Base-by-base conservation (phyloP, 148 eudicot species). In the Chenopodium quinoa region DNA sequence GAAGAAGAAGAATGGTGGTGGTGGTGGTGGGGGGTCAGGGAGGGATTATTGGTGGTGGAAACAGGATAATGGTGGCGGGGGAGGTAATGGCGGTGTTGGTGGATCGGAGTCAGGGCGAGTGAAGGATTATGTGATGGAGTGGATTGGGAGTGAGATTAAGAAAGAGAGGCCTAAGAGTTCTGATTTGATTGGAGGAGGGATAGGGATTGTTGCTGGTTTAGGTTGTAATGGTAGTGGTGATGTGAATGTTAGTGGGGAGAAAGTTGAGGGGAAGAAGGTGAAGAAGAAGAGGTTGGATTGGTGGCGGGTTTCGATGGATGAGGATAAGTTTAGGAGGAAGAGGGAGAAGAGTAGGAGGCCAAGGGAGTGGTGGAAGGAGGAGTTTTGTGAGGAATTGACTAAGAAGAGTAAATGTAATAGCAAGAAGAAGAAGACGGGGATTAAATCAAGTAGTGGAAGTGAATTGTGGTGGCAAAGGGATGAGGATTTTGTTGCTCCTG, bases 361-460 rank as follows among this genome's bases (percentile, higher is more conserved):
- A 3, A 91, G 97, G 76, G 99, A 95, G 82, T 95, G 99, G 99
- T 95, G 99, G 99, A 95, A 86, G 87, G 97, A 95, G 83, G 99
- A 95, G 78, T 95, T 92, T 46, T 93, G 99, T 70, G 97, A 95
- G 44, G 99, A 95, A 76, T 74, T 95, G 74, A 65, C 89, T 14
- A 93, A 91, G 88, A 94, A 94, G 85, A 74, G 37, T 74, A 74
- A 50, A 27, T 16, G 63, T 20, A 91, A 87, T 77, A 90, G 86
- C 70, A 92, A 91, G 85, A 90, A 89, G 84, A 86, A 88, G 46
- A 91, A 86, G 5, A 46, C 73, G 29, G 88, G 85, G 62, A 71
- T 25, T 14, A 88, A 89, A 78, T 76, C 87, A 67, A 84, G 82
- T 65, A 44, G 71, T 31, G 86, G 87, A 27, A 82, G 90, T 7